Evolutionary conservation across 2,329 filamentous ascomycete species (phyloP), one percentile per base, ranked within the genome.

Genomic region (Talaromyces funiculosus): DNA sequence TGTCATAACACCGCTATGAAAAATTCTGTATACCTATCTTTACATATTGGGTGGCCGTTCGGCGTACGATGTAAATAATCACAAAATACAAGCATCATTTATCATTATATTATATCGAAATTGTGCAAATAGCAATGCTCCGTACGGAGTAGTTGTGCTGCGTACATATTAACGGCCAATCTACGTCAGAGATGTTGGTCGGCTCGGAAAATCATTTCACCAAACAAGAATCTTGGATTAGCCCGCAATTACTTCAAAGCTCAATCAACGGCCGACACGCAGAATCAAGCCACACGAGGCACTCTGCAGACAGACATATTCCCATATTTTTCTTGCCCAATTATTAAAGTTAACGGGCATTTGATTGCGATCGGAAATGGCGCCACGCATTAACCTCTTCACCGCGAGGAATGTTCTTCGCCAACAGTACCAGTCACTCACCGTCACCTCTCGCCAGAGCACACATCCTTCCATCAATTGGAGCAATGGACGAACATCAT

Each of bases 311-410:
- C 8, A 3, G 18, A 14, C 47, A 22, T 33, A 14, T 35, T 12
- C n/a, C n/a, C n/a, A 20, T 22, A 33, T 14, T 31, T 6, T 7
- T 16, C n/a, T 33, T 51, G 9, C 9, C 31, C 4, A 7, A 33
- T 31, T 18, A 20, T 10, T 10, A 14, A 35, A 9, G 4, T 14
- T 18, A 14, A 3, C 2, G 51, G 20, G 6, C 3, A 10, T 37
- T n/a, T 3, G 16, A n/a, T 26, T 26, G 20, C 22, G 6, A 4
- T n/a, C 26, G 22, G 53, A 26, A 29, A 57, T 87, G 84, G 79
- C 83, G 66, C 80, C 84, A 61, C 78, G 82, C 72, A 72, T 84
- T 66, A 81, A 80, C 63, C 65, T 85, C 42, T 78, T 80, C 58
- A 70, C 74, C 47, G 67, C 71, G 60, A 68, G 69, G 42, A 68